phyloP scores from a whole-genome alignment of 768 basidiomycete species.

The Leccinum imitatum region DNA sequence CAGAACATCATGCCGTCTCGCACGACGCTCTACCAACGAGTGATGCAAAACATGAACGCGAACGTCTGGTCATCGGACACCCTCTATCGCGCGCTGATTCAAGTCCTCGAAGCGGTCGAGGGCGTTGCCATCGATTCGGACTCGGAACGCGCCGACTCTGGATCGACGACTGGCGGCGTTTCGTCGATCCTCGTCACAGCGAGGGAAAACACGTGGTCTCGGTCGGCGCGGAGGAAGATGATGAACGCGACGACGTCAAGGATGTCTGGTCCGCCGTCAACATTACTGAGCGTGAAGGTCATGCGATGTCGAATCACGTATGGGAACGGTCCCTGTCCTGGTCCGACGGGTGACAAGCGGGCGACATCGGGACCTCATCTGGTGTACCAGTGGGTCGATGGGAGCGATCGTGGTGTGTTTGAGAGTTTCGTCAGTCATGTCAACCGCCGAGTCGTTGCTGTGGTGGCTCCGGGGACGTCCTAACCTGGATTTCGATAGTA shows the following conservation, averaged over 20 bases:
- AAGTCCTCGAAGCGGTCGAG: slow-evolving; percentile 36
- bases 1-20: slow-evolving; percentile 55
- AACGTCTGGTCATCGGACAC: slow-evolving; percentile 7
- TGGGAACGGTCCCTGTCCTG: slow-evolving; percentile 13
- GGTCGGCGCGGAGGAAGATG: slow-evolving; percentile 57
- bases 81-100: slow-evolving; percentile 23
- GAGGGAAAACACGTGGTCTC: slow-evolving; percentile 62
- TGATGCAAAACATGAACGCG: background rate
- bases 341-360: slow-evolving; percentile 14
- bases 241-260: background rate
- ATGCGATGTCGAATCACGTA: slow-evolving; percentile 30
- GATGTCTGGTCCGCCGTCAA: slow-evolving; percentile 1
- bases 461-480: background rate
- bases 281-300: slow-evolving; percentile 7
- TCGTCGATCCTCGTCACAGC: slow-evolving; percentile 30
- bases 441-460: slow-evolving; percentile 42
- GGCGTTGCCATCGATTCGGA: slow-evolving; percentile 20
- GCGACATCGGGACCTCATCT: slow-evolving; percentile 10
- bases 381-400: slow-evolving; percentile 63
- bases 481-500: background rate
- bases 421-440: slow-evolving; percentile 72
- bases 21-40: slow-evolving; percentile 53
- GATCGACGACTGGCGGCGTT: background rate
- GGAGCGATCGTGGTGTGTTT: slow-evolving; percentile 54
- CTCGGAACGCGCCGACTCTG: background rate